Base-by-base conservation (phyloP, 768 basidiomycete genomes). In the Boletus patriciae region DNA sequence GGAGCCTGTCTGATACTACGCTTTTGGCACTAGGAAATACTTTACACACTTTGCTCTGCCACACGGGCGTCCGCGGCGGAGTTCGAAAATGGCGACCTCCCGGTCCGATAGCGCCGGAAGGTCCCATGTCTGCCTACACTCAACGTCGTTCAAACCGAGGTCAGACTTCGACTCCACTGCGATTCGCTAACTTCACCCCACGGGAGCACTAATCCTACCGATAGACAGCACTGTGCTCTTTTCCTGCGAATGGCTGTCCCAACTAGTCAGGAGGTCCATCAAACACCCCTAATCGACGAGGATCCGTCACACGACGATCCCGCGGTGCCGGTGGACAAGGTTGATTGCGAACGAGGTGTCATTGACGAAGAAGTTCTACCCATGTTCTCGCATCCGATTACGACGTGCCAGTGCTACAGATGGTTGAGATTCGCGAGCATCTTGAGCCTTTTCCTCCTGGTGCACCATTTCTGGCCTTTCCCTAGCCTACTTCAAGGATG, bases 271-370 rank as follows among this genome's bases (percentile, higher is more conserved):
- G 12, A 4, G 11, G 27, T 9, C 3, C 45, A 38, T 42, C 48
- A 43, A 19, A n/a, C 41, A 12, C 25, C 54, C 25, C 31, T 21
- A 18, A 31, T 38, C 11, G 49, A 67, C 29, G 57, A 53, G 46
- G 19, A 6, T 19, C 27, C 6, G 16, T 10, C 41, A 7, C 37
- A 3, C 12, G 43, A 58, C 9, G 46, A 44, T 40, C 29, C 44
- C 15, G n/a, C 19, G n/a, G 21, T 25, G 15, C 43, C 38, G 38
- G 33, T 6, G 19, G 33, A 42, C 29, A 58, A 59, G 33, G 45
- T 37, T 3, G 68, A 71, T 11, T 50, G 55, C 36, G 59, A 66
- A 53, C 53, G 23, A 45, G 58, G 51, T 19, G 42, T 29, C 4
- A 12, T 45, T 11, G 21, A 31, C 9, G 15, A 46, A 27, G 23